phyloP scores from a whole-genome alignment of 306 rosid species.

The Corylus avellana region DNA sequence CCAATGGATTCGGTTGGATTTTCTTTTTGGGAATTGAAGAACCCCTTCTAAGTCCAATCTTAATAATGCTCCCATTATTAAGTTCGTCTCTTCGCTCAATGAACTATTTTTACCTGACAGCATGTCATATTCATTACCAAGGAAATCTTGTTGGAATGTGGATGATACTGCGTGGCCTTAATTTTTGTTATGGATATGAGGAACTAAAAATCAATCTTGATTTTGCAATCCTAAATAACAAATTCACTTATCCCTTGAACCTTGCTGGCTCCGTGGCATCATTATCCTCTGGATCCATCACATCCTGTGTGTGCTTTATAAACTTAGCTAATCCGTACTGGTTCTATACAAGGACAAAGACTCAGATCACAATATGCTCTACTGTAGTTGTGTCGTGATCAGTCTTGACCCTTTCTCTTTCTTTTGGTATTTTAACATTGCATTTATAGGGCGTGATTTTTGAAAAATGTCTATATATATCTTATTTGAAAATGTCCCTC shows the following conservation, averaged over 20 bases:
- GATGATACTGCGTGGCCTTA: not conserved
- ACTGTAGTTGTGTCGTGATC: not conserved
- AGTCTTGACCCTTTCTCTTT: not conserved
- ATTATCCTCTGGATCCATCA: not conserved
- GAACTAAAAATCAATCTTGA: constrained; percentile 10
- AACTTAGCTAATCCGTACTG: not conserved
- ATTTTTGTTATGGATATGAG: constrained; percentile 13
- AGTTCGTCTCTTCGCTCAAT: constrained; percentile 6
- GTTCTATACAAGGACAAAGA: not conserved
- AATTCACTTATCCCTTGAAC: not conserved
- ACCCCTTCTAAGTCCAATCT: not conserved
- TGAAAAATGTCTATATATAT: constrained; percentile 3
- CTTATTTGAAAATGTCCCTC: constrained; percentile 6
- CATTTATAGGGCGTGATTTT: not conserved
- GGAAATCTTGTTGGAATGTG: constrained; percentile 14
- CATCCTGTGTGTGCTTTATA: not conserved
- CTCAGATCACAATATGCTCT: not conserved
- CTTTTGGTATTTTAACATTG: not conserved
- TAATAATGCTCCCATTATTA: constrained; percentile 8
- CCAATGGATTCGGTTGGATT: not conserved
- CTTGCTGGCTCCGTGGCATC: not conserved
- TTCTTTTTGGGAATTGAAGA: not conserved
- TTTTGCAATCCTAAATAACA: not conserved
- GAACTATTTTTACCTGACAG: constrained; percentile 10
- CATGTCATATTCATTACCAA: constrained; percentile 4